Conservation (phyloP, 768 basidiomycete genomes). For the Lactarius hengduanensis region DNA sequence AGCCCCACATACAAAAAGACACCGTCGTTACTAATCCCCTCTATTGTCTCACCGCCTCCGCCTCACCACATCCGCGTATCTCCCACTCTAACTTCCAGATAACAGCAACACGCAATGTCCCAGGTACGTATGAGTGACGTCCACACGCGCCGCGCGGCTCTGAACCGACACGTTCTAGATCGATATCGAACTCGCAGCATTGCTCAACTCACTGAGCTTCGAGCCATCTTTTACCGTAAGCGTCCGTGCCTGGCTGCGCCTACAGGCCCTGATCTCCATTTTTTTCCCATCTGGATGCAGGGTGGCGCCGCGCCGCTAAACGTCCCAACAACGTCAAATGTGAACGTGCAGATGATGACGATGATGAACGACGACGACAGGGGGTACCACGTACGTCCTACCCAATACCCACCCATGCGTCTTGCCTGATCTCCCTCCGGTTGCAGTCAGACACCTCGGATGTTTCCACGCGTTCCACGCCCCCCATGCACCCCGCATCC, state of each 20-base stretch:
- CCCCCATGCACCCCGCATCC: neutral
- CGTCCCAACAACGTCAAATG: neutral
- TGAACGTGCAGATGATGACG: constrained; percentile 9
- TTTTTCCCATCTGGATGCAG: neutral
- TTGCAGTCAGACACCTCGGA: constrained; percentile 24
- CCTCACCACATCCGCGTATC: neutral
- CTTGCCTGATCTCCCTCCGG: too few relatives aligned
- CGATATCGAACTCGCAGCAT: constrained; percentile 25
- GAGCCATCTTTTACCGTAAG: constrained; percentile 9
- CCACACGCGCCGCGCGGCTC: neutral
- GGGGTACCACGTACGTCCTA: constrained; percentile 20
- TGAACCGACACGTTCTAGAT: constrained; percentile 7
- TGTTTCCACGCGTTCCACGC: neutral
- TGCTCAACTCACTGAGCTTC: constrained; percentile 23
- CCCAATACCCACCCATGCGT: neutral
- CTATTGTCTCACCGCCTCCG: neutral
- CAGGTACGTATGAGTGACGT: neutral
- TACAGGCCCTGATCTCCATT: neutral
- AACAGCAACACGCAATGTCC: neutral
- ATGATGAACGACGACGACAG: constrained; percentile 15
- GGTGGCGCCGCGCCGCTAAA: neutral
- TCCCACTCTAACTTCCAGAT: neutral
- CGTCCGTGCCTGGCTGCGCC: neutral
- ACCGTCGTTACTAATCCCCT: neutral
- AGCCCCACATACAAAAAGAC: constrained; percentile 16